A percentile compares a stretch with the other conserved stretches of the same genome.
These are phyloP conservation scores for Rhododendron griersonianum DNA, from an alignment of 148 eudicot species.

Conservation along the genomic window DNA sequence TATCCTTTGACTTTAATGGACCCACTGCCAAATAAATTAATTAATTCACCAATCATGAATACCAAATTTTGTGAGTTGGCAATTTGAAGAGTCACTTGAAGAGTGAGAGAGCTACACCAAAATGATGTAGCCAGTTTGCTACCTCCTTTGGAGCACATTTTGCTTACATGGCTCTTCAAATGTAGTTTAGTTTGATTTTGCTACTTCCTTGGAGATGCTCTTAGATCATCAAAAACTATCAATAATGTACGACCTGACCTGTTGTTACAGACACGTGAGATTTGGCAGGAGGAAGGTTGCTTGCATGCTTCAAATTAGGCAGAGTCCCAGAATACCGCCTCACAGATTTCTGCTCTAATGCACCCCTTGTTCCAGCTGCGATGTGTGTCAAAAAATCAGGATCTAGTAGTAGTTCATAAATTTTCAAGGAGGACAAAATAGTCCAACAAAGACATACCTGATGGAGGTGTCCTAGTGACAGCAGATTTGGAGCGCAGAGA, in stretches of 20 bases:
- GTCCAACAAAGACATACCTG: constrained; percentile 25
- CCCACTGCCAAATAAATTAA: not conserved
- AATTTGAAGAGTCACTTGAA: not conserved
- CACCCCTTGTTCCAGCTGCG: constrained; percentile 38
- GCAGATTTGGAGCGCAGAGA: constrained; percentile 52
- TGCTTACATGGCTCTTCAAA: not conserved
- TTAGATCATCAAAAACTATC: not conserved
- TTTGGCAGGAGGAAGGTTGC: constrained; percentile 19
- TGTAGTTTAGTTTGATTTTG: not conserved
- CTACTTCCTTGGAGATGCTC: not conserved
- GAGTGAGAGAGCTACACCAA: not conserved
- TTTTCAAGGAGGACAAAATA: not conserved
- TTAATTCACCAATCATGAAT: no score
- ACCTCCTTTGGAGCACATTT: not conserved
- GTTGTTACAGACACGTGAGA: constrained; percentile 9
- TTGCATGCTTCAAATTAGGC: constrained; percentile 18
- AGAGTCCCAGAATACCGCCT: constrained; percentile 16
- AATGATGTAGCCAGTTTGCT: not conserved
- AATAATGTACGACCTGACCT: constrained; percentile 1
- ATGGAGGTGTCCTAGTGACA: constrained; percentile 47
- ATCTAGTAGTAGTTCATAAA: not conserved
- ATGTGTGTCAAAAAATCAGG: not conserved
- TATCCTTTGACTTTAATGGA: not conserved
- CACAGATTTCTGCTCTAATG: constrained; percentile 17
- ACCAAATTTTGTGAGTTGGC: not conserved